Evolutionary conservation across 2,329 filamentous ascomycete genomes (phyloP).

Genomic region (Fusarium lateritium): DNA sequence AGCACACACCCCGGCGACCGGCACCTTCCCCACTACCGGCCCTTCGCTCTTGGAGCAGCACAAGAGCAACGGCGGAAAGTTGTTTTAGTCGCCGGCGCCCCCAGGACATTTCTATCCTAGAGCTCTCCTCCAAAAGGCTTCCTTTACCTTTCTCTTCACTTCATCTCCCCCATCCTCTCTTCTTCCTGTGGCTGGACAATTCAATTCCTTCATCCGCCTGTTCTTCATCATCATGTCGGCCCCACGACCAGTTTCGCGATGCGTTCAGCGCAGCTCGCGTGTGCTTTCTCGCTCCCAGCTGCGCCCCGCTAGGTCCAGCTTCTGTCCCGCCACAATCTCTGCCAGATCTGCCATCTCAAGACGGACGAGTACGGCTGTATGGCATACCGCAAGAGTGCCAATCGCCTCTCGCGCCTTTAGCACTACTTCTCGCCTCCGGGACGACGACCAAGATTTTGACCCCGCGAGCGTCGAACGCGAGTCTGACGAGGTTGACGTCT

Average conservation of each 20-base stretch:
- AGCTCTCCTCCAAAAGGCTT: constrained; percentile 18
- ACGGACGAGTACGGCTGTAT: constrained; percentile 33
- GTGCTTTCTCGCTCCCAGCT: constrained; percentile 51
- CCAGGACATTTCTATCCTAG: constrained; percentile 20
- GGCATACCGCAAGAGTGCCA: constrained; percentile 39
- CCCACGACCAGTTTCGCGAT: constrained; percentile 57
- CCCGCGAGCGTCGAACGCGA: constrained; percentile 83
- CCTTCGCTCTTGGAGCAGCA: constrained; percentile 27
- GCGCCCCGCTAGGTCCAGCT: constrained; percentile 45
- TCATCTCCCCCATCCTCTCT: neutral
- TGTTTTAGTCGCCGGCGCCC: constrained; percentile 37
- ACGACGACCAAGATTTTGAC: constrained; percentile 72
- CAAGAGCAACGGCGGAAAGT: constrained; percentile 37
- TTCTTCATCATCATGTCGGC: constrained; percentile 52
- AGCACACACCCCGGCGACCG: constrained; percentile 25
- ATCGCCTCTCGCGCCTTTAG: constrained; percentile 55
- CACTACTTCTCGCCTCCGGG: constrained; percentile 50
- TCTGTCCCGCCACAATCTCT: constrained; percentile 45
- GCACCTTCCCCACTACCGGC: constrained; percentile 27
- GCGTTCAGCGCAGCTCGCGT: constrained; percentile 57
- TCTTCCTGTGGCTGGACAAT: constrained; percentile 47
- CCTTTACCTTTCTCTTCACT: neutral
- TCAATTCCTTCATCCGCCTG: constrained; percentile 14
- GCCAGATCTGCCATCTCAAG: constrained; percentile 26
- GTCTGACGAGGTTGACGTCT: constrained; percentile 94